A percentile compares a stretch with the other conserved stretches of the same genome.
phyloP scores from a whole-genome alignment of 306 rosid species.

The Geum urbanum region DNA sequence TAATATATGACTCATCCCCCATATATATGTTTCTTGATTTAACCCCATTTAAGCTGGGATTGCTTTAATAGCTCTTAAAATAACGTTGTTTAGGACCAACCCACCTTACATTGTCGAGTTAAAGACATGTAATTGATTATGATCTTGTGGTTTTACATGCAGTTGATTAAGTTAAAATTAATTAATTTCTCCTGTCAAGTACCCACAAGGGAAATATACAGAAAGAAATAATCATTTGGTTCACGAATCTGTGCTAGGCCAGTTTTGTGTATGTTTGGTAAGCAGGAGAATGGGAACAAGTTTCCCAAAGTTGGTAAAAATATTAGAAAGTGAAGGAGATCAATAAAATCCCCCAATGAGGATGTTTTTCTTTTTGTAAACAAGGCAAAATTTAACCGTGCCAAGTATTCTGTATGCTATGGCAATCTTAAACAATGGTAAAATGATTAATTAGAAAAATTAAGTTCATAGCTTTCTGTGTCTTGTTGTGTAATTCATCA shows the following conservation, averaged over 20 bases:
- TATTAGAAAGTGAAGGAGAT: background rate
- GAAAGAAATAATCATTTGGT: no score
- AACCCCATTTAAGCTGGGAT: slow-evolving; percentile 19
- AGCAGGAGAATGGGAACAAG: no score
- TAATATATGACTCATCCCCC: slow-evolving; percentile 10
- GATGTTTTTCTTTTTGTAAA: background rate
- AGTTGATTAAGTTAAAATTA: background rate
- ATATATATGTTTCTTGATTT: slow-evolving; percentile 15
- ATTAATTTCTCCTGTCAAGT: background rate
- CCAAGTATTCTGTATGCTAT: background rate
- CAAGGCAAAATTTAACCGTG: background rate
- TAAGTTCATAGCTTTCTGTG: background rate
- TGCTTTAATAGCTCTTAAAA: slow-evolving; percentile 28
- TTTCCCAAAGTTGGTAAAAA: no score
- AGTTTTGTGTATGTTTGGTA: no score
- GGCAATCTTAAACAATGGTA: background rate
- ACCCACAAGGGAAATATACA: no score
- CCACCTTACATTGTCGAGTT: slow-evolving; percentile 30
- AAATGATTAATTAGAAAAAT: background rate
- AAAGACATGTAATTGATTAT: slow-evolving; percentile 10
- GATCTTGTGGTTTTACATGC: background rate
- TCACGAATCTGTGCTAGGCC: no score
- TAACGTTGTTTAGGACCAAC: slow-evolving; percentile 29
- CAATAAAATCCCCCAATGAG: background rate
- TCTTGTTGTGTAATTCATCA: background rate